These are phyloP conservation scores for Pelargonium myrrhifolium DNA, from an alignment of 441 rosid genomes.

Conservation along the genomic window DNA sequence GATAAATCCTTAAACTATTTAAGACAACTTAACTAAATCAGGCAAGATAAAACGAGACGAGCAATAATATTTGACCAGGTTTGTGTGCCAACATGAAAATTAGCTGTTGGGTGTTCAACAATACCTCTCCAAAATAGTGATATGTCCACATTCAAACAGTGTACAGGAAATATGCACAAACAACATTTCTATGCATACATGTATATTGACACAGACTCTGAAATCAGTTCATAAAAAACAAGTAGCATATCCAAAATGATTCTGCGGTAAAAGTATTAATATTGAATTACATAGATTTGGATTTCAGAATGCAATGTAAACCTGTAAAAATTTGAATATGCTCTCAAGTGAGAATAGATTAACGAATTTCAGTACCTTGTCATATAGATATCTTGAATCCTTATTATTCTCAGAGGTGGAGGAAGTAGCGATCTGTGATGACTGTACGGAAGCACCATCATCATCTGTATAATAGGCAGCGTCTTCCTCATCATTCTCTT, in stretches of 20 bases:
- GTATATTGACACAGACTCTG: background rate
- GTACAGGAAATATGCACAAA: background rate
- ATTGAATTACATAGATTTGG: background rate
- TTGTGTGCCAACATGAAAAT: background rate
- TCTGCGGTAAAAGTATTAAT: background rate
- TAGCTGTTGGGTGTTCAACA: background rate
- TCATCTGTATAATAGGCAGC: conserved; percentile 70
- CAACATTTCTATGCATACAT: background rate
- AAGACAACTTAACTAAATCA: conserved; percentile 8
- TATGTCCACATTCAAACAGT: background rate
- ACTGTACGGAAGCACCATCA: conserved; percentile 46
- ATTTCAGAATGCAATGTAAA: background rate
- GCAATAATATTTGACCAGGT: background rate
- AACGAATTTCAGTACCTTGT: conserved; percentile 34
- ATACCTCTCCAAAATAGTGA: background rate
- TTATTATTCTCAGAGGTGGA: conserved; percentile 27
- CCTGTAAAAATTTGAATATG: background rate
- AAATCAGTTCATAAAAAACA: background rate
- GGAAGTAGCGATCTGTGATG: conserved; percentile 41
- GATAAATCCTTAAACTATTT: background rate
- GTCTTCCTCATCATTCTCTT: conserved; percentile 50
- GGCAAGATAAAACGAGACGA: conserved; percentile 6
- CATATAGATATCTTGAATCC: conserved; percentile 28
- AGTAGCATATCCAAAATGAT: background rate
- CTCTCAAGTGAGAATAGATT: background rate